Evolutionary conservation across 2,329 filamentous ascomycete genomes (phyloP), one percentile per base, ranked within the genome.

Genomic region (Colletotrichum simmondsii): DNA sequence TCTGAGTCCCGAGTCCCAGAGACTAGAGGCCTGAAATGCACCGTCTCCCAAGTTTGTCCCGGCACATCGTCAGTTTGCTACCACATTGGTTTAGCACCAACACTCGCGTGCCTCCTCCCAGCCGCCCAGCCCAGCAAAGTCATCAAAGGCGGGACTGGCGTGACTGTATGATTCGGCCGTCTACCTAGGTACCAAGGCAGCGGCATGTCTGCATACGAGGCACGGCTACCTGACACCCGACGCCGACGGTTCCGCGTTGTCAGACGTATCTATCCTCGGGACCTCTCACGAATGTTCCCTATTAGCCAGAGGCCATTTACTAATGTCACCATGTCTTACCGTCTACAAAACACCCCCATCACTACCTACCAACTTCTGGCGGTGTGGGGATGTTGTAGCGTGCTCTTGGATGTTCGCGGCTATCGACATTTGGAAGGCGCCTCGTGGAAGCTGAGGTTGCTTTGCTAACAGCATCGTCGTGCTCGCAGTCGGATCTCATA

Each of bases 101-200:
- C 35, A 57, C 46, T 60, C 59, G 70, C 64, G 66, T 57, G 42
- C 52, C 59, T 42, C 32, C 26, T 65, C 65, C 65, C 70, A 61
- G 52, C 66, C 66, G 65, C 70, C 66, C 56, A 61, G 54, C 54
- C 32, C 42, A 19, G 16, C 42, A n/a, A 46, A 46, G 42, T 42
- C 14, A 42, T 16, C 14, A 72, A 61, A 70, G 70, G 35, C 66
- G 54, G 60, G 54, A 32, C 54, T 61, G 54, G 59, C 59, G 60
- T 65, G 60, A 46, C 46, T 69, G n/a, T 59, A 69, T 69, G 60
- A 64, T 70, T 72, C 65, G 65, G 56, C 49, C 59, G 54, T 72
- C 49, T 35, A 11, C 8, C 32, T 46, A 35, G 62, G 52, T 72
- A 64, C 65, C 65, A 64, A 59, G 46, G 60, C 65, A 19, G 65